phyloP scores from a whole-genome alignment of 352 stramenopile genomes.

The Phytophthora parvispora region DNA sequence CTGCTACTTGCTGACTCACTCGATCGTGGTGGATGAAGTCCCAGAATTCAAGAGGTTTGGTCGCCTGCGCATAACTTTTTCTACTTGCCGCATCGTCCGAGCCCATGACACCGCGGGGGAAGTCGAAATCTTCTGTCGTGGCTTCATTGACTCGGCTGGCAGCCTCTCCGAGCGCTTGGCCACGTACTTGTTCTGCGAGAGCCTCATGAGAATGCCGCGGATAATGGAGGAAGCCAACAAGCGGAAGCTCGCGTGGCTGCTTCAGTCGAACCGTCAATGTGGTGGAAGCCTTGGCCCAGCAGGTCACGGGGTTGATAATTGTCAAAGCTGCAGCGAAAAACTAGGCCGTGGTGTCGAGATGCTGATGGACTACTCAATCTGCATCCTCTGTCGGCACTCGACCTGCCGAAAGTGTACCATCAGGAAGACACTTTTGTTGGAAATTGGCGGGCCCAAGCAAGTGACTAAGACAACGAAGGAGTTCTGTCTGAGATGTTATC shows the following conservation, averaged over 20 bases:
- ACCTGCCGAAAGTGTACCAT: conserved; percentile 52
- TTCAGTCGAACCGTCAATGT: conserved; percentile 23
- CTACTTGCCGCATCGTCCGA: conserved; percentile 45
- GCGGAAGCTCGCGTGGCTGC: conserved; percentile 52
- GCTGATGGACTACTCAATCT: conserved; percentile 33
- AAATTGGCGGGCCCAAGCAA: conserved; percentile 10
- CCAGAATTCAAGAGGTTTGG: conserved; percentile 30
- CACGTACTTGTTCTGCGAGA: conserved; percentile 28
- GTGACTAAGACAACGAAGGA: conserved; percentile 30
- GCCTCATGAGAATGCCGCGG: conserved; percentile 23
- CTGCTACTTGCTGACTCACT: conserved; percentile 46
- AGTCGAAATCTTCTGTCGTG: conserved; percentile 49
- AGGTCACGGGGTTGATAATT: conserved; percentile 1
- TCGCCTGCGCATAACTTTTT: conserved; percentile 39
- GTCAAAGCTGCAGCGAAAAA: conserved; percentile 23
- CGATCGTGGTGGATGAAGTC: conserved; percentile 31
- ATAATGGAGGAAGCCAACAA: conserved; percentile 49
- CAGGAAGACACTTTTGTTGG: conserved; percentile 32
- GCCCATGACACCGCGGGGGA: conserved; percentile 17
- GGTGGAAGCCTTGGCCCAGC: neutral
- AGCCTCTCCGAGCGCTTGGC: conserved; percentile 29
- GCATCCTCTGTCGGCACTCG: conserved; percentile 52
- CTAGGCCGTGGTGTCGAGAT: conserved; percentile 25
- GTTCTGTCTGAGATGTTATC: conserved; percentile 48
- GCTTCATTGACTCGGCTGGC: conserved; percentile 35